These are phyloP conservation scores for Aspergillus luchuensis DNA, from an alignment of 2,329 filamentous ascomycete genomes.

Conservation along the genomic window DNA sequence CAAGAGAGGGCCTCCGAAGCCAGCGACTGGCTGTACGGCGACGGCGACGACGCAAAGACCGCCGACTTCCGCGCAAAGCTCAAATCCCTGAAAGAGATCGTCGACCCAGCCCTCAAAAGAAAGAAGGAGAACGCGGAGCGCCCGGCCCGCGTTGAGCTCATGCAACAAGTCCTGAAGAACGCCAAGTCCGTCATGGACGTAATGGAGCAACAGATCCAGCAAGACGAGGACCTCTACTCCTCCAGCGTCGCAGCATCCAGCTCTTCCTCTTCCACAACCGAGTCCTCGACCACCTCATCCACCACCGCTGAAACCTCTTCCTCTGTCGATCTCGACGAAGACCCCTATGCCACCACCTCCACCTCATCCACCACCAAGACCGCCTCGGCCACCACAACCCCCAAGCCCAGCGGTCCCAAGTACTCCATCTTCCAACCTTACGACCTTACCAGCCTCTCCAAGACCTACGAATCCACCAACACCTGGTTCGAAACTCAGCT, in stretches of 20 bases:
- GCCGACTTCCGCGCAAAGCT: slow-evolving; percentile 75
- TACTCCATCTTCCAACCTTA: slow-evolving; percentile 71
- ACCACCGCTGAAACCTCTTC: slow-evolving; percentile 37
- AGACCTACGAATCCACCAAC: slow-evolving; percentile 62
- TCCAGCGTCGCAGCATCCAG: slow-evolving; percentile 54
- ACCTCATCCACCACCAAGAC: slow-evolving; percentile 38
- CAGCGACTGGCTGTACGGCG: slow-evolving; percentile 89
- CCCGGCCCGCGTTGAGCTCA: slow-evolving; percentile 66
- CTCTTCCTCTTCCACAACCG: slow-evolving; percentile 42
- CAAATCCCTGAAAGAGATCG: slow-evolving; percentile 74
- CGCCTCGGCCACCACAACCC: slow-evolving; percentile 36
- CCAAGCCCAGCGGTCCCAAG: slow-evolving; percentile 51
- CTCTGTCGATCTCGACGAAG: slow-evolving; percentile 79
- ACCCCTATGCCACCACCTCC: slow-evolving; percentile 49
- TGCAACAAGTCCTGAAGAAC: slow-evolving; percentile 72
- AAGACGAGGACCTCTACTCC: slow-evolving; percentile 63
- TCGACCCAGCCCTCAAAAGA: slow-evolving; percentile 74
- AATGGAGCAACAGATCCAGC: slow-evolving; percentile 72
- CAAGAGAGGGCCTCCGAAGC: slow-evolving; percentile 67
- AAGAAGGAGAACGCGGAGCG: slow-evolving; percentile 71
- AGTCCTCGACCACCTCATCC: slow-evolving; percentile 49
- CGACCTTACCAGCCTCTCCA: slow-evolving; percentile 68
- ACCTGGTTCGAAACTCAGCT: slow-evolving; percentile 77
- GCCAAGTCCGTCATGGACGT: slow-evolving; percentile 69
- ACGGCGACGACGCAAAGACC: slow-evolving; percentile 73